A percentile compares a stretch with the other conserved stretches of the same genome.
These are phyloP conservation scores for Taiwanofungus camphoratus DNA, from an alignment of 1,284 basidiomycete genomes.

Conservation along the genomic window DNA sequence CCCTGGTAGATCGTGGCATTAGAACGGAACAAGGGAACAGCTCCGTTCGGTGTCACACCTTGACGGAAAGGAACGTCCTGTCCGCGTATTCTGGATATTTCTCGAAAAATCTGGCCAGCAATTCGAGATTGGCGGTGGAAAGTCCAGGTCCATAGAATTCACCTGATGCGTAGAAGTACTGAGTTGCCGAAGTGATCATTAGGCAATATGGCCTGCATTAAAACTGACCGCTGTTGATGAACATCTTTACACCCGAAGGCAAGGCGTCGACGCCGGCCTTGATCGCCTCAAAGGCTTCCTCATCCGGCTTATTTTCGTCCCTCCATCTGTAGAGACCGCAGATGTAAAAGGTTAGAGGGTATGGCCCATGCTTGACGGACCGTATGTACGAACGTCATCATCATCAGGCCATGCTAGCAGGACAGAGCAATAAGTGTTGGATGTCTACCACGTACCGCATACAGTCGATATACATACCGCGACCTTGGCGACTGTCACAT, in stretches of 20 bases:
- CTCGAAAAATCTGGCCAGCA: constrained; percentile 39
- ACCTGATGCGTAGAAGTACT: constrained; percentile 23
- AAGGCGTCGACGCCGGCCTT: constrained; percentile 54
- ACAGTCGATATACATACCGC: constrained; percentile 24
- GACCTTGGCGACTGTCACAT: constrained; percentile 30
- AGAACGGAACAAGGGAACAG: not conserved
- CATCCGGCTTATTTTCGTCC: constrained; percentile 39
- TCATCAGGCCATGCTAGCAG: constrained; percentile 44
- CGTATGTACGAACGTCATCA: constrained; percentile 34
- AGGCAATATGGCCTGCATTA: not conserved
- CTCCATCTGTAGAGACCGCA: constrained; percentile 17
- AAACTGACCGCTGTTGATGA: constrained; percentile 41
- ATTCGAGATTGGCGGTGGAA: constrained; percentile 34
- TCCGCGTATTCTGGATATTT: constrained; percentile 50
- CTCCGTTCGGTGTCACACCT: constrained; percentile 25
- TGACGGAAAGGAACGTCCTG: constrained; percentile 42
- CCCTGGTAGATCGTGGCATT: constrained; percentile 52
- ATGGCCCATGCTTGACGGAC: constrained; percentile 3
- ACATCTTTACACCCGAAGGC: constrained; percentile 40
- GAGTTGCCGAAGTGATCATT: not conserved
- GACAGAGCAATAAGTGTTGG: not conserved
- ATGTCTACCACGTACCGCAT: not conserved
- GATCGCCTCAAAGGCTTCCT: constrained; percentile 55
- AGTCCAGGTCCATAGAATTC: constrained; percentile 38
- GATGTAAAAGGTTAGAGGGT: no score